Evolutionary conservation across 495 filamentous ascomycete species (phyloP).

Genomic region (Penicillium chermesinum): DNA sequence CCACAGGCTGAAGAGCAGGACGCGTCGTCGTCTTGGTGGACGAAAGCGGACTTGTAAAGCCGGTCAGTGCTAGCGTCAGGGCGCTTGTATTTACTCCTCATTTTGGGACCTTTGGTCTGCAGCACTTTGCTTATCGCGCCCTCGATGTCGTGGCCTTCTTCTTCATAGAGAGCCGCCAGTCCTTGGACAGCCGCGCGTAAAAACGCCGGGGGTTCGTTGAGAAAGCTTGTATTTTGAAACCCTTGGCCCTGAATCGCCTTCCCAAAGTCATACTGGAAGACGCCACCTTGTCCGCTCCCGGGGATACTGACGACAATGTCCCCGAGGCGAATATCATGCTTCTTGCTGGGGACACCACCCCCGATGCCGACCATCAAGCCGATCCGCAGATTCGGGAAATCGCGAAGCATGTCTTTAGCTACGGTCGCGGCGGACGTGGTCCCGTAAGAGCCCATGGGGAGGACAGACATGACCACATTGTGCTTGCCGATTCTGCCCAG

Average conservation of each 20-base stretch:
- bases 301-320: conserved; percentile 30
- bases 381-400: conserved; percentile 12
- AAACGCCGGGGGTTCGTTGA: conserved; percentile 29
- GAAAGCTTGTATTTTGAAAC: conserved; percentile 21
- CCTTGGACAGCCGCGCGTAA: conserved; percentile 15
- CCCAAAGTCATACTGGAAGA: conserved; percentile 40
- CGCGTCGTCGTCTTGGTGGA: conserved; percentile 20
- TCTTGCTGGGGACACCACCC: conserved; percentile 18
- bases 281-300: conserved; percentile 17
- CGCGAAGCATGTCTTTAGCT: conserved; percentile 25
- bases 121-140: conserved; percentile 16
- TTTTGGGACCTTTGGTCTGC: conserved; percentile 9
- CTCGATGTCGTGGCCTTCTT: conserved; percentile 17
- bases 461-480: conserved; percentile 8
- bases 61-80: conserved; percentile 28
- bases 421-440: conserved; percentile 17
- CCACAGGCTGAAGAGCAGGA: conserved; percentile 21
- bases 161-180: conserved; percentile 10
- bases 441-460: conserved; percentile 5
- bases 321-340: conserved; percentile 19
- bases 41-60: conserved; percentile 25
- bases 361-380: conserved; percentile 24
- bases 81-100: conserved; percentile 21
- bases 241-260: conserved; percentile 14
- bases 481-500: conserved; percentile 32